Base-by-base conservation (phyloP, 176 grass and related monocot genomes). In the Dactylis glomerata region DNA sequence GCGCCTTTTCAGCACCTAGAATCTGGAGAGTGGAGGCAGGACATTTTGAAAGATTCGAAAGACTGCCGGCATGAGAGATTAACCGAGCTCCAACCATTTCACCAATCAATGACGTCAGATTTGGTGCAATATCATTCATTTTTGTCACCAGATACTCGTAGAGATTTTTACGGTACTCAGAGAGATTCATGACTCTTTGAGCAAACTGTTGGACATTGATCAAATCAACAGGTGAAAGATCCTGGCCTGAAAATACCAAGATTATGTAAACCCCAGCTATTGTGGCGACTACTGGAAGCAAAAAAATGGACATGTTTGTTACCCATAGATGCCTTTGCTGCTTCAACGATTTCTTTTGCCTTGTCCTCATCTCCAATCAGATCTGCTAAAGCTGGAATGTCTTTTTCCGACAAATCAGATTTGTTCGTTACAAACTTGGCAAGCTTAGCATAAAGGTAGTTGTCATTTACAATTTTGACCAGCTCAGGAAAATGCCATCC, bases 1-100 rank as follows among this genome's bases (percentile, higher is more conserved):
- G 89, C 56, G 95, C 95, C 80, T 95, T 98, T 81, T 98, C 92
- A 44, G 95, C 95, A 55, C 92, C 95, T 83, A 98, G 95, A 55
- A 93, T 98, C 81, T 98, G 95, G 61, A 98, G 87, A 68, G 92
- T 95, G 37, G 92, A 98, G 28, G 95, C 85, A 81, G 95, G 83
- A 23, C 87, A 93, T 68, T 98, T 98, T 45, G 92, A 91, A 79
- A 98, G 92, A 90, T 98, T 98, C 62, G 92, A 82, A 88, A 98
- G 95, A 86, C 92, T 98, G 33, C 92, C 91, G 57, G 91, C 95
- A 80, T 98, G 95, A 89, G 91, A 98, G 59, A 98, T 98, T 31
- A 98, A 75, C 7, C 95, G 95, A 30, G 95, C 92, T 71, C 95
- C 95, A 62, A 98, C 91, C 64, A 98, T 83, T 79, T 97, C 95